A percentile compares a stretch with the other conserved stretches of the same genome.
phyloP scores from a whole-genome alignment of 495 filamentous ascomycete genomes.

The Astrothelium subdiscretum region DNA sequence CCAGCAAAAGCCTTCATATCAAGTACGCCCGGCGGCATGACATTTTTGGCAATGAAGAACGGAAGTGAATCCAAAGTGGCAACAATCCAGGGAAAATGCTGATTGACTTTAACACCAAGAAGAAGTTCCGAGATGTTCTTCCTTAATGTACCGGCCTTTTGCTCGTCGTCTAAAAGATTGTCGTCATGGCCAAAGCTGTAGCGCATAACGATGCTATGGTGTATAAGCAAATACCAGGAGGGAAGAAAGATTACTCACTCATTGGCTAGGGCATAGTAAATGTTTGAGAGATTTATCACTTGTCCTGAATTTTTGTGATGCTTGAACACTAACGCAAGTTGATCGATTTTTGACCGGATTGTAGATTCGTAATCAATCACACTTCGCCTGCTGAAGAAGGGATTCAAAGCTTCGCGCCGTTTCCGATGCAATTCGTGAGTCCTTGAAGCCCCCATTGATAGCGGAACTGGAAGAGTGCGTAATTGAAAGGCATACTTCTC shows the following conservation, averaged over 20 bases:
- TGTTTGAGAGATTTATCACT: conserved; percentile 26
- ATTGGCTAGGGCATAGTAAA: conserved; percentile 31
- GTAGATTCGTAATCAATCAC: not conserved
- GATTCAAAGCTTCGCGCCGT: conserved; percentile 11
- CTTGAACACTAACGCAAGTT: conserved; percentile 1
- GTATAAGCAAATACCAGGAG: not conserved
- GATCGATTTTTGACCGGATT: conserved; percentile 13
- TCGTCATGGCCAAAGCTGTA: conserved; percentile 34
- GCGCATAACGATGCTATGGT: conserved; percentile 27
- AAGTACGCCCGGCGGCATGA: not conserved
- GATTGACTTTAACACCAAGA: not conserved
- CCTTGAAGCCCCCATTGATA: conserved; percentile 23
- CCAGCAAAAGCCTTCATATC: not conserved
- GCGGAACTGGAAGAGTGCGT: not conserved
- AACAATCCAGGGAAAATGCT: not conserved
- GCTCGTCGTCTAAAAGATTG: not conserved
- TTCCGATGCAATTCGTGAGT: conserved; percentile 31
- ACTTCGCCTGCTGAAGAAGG: conserved; percentile 2
- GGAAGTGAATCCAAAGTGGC: not conserved
- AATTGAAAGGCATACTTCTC: conserved; percentile 9
- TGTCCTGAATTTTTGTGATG: not conserved
- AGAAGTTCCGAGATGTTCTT: not conserved
- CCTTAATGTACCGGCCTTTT: not conserved
- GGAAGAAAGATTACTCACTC: conserved; percentile 13
- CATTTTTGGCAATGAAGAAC: not conserved